Evolutionary conservation across 2,329 filamentous ascomycete species (phyloP), one percentile per base, ranked within the genome.

Genomic region (Calonectria pteridis): DNA sequence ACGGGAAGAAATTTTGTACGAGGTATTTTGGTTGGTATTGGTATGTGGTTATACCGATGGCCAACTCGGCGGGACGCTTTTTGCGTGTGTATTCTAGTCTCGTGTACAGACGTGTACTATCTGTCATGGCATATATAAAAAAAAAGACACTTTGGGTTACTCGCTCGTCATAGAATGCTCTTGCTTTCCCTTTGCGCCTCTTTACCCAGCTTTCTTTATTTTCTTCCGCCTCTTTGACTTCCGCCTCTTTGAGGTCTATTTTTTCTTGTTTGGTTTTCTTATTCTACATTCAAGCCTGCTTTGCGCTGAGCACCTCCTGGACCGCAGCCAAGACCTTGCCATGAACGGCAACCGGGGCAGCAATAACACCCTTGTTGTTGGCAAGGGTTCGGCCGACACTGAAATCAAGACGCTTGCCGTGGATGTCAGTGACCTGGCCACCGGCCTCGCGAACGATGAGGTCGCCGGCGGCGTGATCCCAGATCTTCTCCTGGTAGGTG

Each of bases 401-500:
- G 84, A 99, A 99, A 84, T 99, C 94, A 72, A 99, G 88, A 74
- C 92, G 89, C 83, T 94, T 94, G 80, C 97, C 97, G 75, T 93
- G 89, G 50, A 95, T 93, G 85, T 99, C 97, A 1, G 95, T 97
- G 68, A 99, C 96, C 81, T 94, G 89, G 63, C 97, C 97, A 66
- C 97, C 97, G 3, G 97, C 95, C 86, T 99, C 97, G 71, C 96
- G 90, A 50, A 98, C 97, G 78, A 99, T 96, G 73, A 99, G 87
- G 81, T 98, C 96, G 50, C 97, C 97, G 16, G 96, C 97, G 23
- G 97, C 97, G 84, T 99, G 97, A 83, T 99, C 97, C 97, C 97
- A 99, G 79, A 99, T 99, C 91, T 99, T 99, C 89, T 99, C 97
- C 84, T 98, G 92, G 87, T 99, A 99, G 68, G 93, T 93, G 79